Percentiles rank a stretch among this genome's conserved stretches.
These are phyloP conservation scores for Avena atlantica DNA, from an alignment of 176 grass and related monocot species.

Conservation along the genomic window DNA sequence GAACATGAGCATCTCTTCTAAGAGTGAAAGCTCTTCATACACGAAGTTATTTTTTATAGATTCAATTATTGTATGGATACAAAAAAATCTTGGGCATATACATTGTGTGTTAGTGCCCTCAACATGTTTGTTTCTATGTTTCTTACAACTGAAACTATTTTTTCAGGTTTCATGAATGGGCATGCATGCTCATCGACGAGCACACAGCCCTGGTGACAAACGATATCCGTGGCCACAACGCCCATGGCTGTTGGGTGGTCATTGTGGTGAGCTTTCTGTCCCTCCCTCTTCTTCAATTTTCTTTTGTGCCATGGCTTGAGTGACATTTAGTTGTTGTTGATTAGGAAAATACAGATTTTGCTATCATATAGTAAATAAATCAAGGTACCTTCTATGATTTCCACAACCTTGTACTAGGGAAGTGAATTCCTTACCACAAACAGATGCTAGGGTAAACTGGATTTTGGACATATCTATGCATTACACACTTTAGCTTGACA, in stretches of 20 bases:
- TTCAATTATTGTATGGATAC: too few relatives aligned
- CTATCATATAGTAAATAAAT: too few relatives aligned
- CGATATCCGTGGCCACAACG: not conserved
- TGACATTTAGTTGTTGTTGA: not conserved
- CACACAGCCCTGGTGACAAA: not conserved
- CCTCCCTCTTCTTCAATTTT: not conserved
- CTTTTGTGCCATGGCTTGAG: not conserved
- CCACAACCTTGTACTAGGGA: not conserved
- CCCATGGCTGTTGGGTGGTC: not conserved
- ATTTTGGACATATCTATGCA: conserved; percentile 2
- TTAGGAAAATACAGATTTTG: not conserved
- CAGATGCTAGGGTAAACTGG: too few relatives aligned
- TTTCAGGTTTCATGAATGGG: not conserved
- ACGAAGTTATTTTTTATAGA: too few relatives aligned
- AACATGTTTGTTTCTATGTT: too few relatives aligned
- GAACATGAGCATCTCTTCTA: too few relatives aligned
- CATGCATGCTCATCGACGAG: not conserved
- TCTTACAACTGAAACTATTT: not conserved
- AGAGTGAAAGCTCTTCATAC: too few relatives aligned
- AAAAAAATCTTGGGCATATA: not conserved
- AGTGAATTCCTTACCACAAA: not conserved
- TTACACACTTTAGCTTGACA: conserved; percentile 2
- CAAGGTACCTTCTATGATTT: too few relatives aligned
- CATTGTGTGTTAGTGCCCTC: not conserved
- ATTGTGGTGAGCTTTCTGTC: not conserved